Base-by-base conservation (phyloP, 345 rosid species). In the Brassica incana region DNA sequence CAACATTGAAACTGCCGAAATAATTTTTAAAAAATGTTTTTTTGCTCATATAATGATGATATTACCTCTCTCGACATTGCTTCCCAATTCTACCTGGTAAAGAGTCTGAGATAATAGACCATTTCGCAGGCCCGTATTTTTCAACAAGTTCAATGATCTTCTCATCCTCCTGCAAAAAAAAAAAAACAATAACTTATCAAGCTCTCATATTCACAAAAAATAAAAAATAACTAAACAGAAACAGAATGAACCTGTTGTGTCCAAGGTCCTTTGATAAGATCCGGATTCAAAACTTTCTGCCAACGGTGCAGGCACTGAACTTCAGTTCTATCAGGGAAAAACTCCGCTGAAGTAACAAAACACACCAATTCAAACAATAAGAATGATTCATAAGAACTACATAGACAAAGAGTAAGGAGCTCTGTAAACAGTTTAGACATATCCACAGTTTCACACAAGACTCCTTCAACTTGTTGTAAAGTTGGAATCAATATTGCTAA, bases 221-320 rank as follows among this genome's bases (percentile, higher is more conserved):
- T 27, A 27, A 27, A 14, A 12, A 61, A 38, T 8, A 9, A 50
- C 56, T 50, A 27, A 5, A 0, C 5, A 38, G 33, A 65, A 58
- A 65, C 48, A 64, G 54, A 56, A 67, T 70, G 64, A 80, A 93
- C 99, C 95, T 93, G 91, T 84, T 85, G 97, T 66, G 95, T 87
- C 99, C 99, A 96, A 59, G 98, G 97, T 84, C 99, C 99, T 81
- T 96, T 96, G 52, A 93, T 84, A 86, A 96, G 97, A 0, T 96
- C 94, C 0, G 99, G 99, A 83, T 93, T 89, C 8, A 96, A 89
- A 86, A 96, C 99, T 83, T 96, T 96, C 85, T 96, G 99, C 99
- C 99, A 96, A 65, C 99, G 87, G 80, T 96, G 99, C 82, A 96
- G 77, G 84, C 99, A 96, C 75, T 96, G 99, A 69, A 96, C 99